Conservation (phyloP, 2,329 filamentous ascomycete genomes). For the Aspergillus sp. region DNA sequence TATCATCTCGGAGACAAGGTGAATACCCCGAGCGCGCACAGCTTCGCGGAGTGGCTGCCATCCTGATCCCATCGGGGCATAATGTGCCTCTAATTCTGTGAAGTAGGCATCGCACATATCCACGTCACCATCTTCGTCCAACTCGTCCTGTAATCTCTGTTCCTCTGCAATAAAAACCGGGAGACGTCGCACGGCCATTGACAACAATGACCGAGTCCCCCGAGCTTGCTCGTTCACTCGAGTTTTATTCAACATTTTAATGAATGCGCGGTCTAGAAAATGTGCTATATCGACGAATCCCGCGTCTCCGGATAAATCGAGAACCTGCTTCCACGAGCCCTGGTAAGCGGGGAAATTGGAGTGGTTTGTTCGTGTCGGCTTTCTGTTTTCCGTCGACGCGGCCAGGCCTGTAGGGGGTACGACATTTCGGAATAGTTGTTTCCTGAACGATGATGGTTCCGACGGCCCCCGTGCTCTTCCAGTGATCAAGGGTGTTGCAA, state of each 20-base stretch:
- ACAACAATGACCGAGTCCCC: constrained; percentile 38
- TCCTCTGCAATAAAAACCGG: constrained; percentile 41
- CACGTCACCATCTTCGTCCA: constrained; percentile 32
- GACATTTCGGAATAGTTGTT: constrained; percentile 19
- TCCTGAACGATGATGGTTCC: constrained; percentile 19
- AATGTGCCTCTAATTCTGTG: constrained; percentile 41
- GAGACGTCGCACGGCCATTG: constrained; percentile 35
- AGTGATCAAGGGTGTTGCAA: constrained; percentile 43
- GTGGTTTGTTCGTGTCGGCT: constrained; percentile 25
- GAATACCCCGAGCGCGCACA: constrained; percentile 41
- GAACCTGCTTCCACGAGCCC: constrained; percentile 34
- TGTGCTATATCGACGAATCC: constrained; percentile 36
- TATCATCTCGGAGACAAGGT: constrained; percentile 38
- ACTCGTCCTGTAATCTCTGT: constrained; percentile 34
- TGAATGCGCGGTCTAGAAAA: constrained; percentile 34
- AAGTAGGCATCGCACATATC: constrained; percentile 45
- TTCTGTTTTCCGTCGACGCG: constrained; percentile 9
- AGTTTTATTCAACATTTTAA: constrained; percentile 39
- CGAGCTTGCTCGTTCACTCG: constrained; percentile 13
- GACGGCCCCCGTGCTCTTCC: constrained; percentile 28
- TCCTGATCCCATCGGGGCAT: constrained; percentile 33
- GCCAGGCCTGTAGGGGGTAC: constrained; percentile 6
- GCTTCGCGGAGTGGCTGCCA: constrained; percentile 44
- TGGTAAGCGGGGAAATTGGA: constrained; percentile 29
- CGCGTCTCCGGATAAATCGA: constrained; percentile 32